phyloP scores from a whole-genome alignment of 2,329 filamentous ascomycete species.

The Botrytis fragariae region DNA sequence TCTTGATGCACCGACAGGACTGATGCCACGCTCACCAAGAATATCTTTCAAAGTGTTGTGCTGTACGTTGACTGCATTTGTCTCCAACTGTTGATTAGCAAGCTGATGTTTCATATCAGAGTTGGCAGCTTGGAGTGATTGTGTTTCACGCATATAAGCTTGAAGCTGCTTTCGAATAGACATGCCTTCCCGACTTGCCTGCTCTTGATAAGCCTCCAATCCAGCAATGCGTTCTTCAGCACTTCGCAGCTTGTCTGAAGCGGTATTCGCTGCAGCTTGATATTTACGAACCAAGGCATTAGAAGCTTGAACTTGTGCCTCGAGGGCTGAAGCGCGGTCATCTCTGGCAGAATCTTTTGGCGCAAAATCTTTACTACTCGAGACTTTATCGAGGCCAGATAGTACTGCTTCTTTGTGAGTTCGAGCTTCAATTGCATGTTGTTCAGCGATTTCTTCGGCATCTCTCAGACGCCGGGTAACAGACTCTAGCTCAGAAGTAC shows the following conservation, averaged over 20 bases:
- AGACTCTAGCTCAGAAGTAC: constrained; percentile 72
- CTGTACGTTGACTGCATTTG: constrained; percentile 90
- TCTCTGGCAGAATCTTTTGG: constrained; percentile 50
- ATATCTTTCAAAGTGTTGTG: constrained; percentile 93
- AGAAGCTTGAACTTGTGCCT: constrained; percentile 74
- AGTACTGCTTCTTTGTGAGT: constrained; percentile 82
- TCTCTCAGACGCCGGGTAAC: constrained; percentile 74
- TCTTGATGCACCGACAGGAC: constrained; percentile 63
- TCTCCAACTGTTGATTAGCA: constrained; percentile 83
- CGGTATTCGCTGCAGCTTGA: constrained; percentile 80
- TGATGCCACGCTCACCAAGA: constrained; percentile 83
- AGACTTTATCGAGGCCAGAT: constrained; percentile 74
- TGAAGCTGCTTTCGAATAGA: constrained; percentile 88
- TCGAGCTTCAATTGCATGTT: constrained; percentile 81
- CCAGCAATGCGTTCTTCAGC: constrained; percentile 97
- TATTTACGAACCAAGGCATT: constrained; percentile 83
- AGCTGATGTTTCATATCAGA: constrained; percentile 79
- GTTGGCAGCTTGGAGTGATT: constrained; percentile 76
- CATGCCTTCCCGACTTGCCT: constrained; percentile 89
- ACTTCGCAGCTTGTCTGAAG: constrained; percentile 82
- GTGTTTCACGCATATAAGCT: constrained; percentile 75
- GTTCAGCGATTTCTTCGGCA: constrained; percentile 83
- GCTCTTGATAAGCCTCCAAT: constrained; percentile 94
- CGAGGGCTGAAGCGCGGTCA: constrained; percentile 70
- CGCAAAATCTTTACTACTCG: constrained; percentile 49